These are phyloP conservation scores for Lagenidium giganteum DNA, from an alignment of 352 stramenopile genomes.

Conservation along the genomic window DNA sequence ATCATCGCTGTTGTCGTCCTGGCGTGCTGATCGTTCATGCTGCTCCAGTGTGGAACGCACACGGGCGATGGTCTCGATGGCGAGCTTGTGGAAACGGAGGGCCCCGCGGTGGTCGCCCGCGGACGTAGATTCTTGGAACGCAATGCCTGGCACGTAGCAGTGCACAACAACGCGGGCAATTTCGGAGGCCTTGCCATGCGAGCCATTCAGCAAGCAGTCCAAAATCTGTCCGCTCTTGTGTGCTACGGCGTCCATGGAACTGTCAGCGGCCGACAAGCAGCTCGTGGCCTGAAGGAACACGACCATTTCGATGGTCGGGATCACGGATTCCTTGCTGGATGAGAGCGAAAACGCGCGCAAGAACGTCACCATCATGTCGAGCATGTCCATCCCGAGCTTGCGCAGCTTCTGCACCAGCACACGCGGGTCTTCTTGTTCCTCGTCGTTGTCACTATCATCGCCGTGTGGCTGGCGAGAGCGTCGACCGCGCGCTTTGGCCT, in stretches of 20 bases:
- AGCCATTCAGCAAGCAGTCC: conserved; percentile 33
- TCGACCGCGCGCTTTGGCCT: neutral
- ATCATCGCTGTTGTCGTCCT: conserved; percentile 20
- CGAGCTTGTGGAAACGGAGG: conserved; percentile 63
- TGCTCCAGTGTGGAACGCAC: conserved; percentile 24
- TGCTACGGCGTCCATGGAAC: conserved; percentile 30
- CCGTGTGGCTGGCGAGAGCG: conserved; percentile 7
- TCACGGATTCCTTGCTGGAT: conserved; percentile 63
- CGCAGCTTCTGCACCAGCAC: conserved; percentile 29
- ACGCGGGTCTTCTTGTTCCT: conserved; percentile 4
- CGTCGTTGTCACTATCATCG: conserved; percentile 20
- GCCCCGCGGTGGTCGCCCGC: conserved; percentile 42
- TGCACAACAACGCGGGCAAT: conserved; percentile 59
- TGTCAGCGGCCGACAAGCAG: conserved; percentile 25
- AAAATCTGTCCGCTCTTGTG: conserved; percentile 40
- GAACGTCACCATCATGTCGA: conserved; percentile 58
- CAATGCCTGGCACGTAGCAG: conserved; percentile 64
- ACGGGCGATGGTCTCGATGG: conserved; percentile 41
- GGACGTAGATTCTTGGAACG: conserved; percentile 61
- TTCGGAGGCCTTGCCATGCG: conserved; percentile 46
- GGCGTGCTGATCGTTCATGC: neutral
- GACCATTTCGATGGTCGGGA: conserved; percentile 62
- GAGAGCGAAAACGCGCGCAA: conserved; percentile 55
- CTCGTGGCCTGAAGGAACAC: conserved; percentile 55
- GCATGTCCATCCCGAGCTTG: conserved; percentile 46